These are phyloP conservation scores for Zygnema cylindricum DNA, from an alignment of 139 green algal species.

Conservation along the genomic window DNA sequence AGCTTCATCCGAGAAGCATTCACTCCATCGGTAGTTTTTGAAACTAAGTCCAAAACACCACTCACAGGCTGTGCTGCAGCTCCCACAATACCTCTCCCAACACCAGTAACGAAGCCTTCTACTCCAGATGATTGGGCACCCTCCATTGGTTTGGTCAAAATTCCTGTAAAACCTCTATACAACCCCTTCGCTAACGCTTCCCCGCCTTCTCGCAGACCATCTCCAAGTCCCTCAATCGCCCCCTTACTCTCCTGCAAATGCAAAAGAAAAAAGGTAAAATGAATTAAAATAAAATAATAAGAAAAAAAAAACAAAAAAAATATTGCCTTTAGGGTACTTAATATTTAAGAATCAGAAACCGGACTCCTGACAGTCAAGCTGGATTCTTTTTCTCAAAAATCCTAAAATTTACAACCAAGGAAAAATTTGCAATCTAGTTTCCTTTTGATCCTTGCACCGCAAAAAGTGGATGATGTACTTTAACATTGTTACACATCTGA, in stretches of 20 bases:
- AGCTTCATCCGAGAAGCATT: slow-evolving; percentile 62
- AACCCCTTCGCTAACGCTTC: slow-evolving; percentile 76
- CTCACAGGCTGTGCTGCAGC: slow-evolving; percentile 74
- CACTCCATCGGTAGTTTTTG: slow-evolving; percentile 77
- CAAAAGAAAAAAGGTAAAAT: neutral
- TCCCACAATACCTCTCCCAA: slow-evolving; percentile 83
- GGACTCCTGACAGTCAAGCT: too few relatives aligned
- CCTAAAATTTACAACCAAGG: slow-evolving; percentile 6
- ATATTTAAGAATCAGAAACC: too few relatives aligned
- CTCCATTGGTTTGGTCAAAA: slow-evolving; percentile 84
- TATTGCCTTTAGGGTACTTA: too few relatives aligned
- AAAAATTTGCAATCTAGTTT: neutral
- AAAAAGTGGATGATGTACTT: neutral
- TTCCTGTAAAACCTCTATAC: slow-evolving; percentile 76
- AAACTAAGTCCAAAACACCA: slow-evolving; percentile 76
- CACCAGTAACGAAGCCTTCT: slow-evolving; percentile 71
- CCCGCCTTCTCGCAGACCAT: slow-evolving; percentile 80
- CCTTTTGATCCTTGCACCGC: neutral
- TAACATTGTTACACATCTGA: neutral
- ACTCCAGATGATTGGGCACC: slow-evolving; percentile 77
- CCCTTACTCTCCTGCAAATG: slow-evolving; percentile 50
- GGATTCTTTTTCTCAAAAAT: too few relatives aligned
- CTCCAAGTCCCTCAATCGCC: slow-evolving; percentile 61
- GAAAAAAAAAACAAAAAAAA: too few relatives aligned
- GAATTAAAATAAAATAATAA: neutral